Evolutionary conservation across 139 green algal species (phyloP).

Genomic region (Edaphochlamys debaryana): DNA sequence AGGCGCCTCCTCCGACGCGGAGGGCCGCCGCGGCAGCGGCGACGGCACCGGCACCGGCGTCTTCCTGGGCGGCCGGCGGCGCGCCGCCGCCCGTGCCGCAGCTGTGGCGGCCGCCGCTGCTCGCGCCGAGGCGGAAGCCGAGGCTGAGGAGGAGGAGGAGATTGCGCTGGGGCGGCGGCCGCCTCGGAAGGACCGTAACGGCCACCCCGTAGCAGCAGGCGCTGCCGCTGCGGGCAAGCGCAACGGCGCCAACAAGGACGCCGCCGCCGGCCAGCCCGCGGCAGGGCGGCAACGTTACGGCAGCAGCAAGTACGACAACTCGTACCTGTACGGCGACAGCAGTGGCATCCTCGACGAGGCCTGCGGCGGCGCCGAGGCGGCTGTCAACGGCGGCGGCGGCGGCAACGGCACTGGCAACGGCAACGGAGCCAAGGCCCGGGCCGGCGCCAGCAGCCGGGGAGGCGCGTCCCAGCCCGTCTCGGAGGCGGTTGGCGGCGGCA

Average conservation of each 20-base stretch:
- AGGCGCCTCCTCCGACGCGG: neutral
- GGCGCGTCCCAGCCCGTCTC: neutral
- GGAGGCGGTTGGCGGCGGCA: neutral
- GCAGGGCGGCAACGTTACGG: too few relatives aligned
- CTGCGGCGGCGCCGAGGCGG: neutral
- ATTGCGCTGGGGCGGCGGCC: neutral
- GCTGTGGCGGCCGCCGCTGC: conserved; percentile 15
- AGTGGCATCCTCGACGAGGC: conserved; percentile 4
- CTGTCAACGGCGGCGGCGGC: neutral
- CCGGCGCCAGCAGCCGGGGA: neutral
- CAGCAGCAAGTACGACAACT: too few relatives aligned
- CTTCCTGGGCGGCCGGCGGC: neutral
- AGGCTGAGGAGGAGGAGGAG: conserved; percentile 23
- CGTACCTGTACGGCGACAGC: conserved; percentile 17
- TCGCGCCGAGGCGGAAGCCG: conserved; percentile 28
- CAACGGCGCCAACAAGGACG: too few relatives aligned
- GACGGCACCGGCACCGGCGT: neutral
- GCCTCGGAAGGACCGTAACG: neutral
- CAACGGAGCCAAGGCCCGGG: neutral
- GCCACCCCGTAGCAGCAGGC: neutral
- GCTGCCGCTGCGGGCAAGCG: neutral
- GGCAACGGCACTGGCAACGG: too few relatives aligned
- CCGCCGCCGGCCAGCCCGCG: too few relatives aligned
- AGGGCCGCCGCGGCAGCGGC: neutral
- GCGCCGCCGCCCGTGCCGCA: conserved; percentile 23